These are phyloP conservation scores for Penicillium sp. DNA, from an alignment of 2,329 filamentous ascomycete genomes.

Conservation along the genomic window DNA sequence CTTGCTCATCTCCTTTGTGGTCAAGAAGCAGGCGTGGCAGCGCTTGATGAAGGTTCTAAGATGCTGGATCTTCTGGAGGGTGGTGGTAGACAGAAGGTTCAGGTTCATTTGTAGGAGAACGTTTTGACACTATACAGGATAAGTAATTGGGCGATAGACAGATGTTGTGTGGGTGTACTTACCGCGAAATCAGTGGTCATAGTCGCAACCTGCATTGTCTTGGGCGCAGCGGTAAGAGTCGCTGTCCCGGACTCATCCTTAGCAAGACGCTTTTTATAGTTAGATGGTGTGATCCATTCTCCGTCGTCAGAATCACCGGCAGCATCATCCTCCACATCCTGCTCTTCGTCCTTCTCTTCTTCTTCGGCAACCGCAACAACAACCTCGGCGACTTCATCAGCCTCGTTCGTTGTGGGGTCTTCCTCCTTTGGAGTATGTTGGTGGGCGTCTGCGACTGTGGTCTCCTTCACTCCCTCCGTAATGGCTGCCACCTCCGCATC, in stretches of 20 bases:
- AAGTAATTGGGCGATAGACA: not conserved
- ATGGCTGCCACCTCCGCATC: conserved; percentile 27
- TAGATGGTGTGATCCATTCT: conserved; percentile 92
- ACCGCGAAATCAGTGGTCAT: conserved; percentile 96
- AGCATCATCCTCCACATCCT: conserved; percentile 29
- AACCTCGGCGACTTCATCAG: conserved; percentile 23
- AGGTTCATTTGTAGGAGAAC: conserved; percentile 93
- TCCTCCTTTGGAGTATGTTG: conserved; percentile 23
- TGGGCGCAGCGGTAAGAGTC: conserved; percentile 52
- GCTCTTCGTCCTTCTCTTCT: conserved; percentile 25
- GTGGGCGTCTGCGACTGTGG: conserved; percentile 25
- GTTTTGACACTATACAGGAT: conserved; percentile 62
- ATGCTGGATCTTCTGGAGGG: conserved; percentile 74
- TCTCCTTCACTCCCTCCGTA: conserved; percentile 26
- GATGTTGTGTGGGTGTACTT: conserved; percentile 32
- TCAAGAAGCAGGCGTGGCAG: conserved; percentile 89
- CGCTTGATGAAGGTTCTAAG: conserved; percentile 87
- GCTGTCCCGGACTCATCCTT: conserved; percentile 56
- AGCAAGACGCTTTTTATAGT: conserved; percentile 79
- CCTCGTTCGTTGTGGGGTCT: conserved; percentile 12
- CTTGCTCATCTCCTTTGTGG: conserved; percentile 77
- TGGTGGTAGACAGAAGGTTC: conserved; percentile 72
- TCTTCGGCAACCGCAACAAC: conserved; percentile 26
- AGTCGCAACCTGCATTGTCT: conserved; percentile 78
- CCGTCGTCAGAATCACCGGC: conserved; percentile 52